Evolutionary conservation across 2,329 filamentous ascomycete species (phyloP).

Genomic region (Fusarium pseudonygamai): DNA sequence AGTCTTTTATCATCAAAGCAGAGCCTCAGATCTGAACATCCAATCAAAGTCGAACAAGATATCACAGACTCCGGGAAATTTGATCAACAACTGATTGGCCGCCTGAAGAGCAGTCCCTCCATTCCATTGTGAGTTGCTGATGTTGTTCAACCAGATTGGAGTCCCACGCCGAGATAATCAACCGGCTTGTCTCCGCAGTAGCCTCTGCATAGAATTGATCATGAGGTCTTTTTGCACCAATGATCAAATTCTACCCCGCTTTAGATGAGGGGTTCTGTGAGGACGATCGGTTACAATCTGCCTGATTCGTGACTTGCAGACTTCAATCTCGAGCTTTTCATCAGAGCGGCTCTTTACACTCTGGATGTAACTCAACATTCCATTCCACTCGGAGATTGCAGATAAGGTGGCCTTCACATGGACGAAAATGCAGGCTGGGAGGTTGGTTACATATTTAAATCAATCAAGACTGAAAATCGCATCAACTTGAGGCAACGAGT

Average conservation of each 20-base stretch:
- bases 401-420: too few relatives aligned
- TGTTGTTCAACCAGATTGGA: not conserved
- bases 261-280: not conserved
- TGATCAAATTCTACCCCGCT: not conserved
- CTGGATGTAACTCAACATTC: not conserved
- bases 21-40: not conserved
- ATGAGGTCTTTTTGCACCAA: not conserved
- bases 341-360: too few relatives aligned
- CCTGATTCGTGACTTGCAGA: not conserved
- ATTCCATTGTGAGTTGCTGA: too few relatives aligned
- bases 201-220: not conserved
- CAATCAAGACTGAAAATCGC: too few relatives aligned
- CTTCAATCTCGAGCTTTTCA: not conserved
- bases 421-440: too few relatives aligned
- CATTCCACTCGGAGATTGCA: fast-evolving
- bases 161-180: not conserved
- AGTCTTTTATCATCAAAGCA: not conserved
- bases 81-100: fast-evolving
- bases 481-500: too few relatives aligned
- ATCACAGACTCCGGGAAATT: not conserved
- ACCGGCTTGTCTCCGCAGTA: not conserved
- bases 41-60: not conserved
- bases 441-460: too few relatives aligned
- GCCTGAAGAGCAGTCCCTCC: too few relatives aligned
- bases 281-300: not conserved